phyloP scores from a whole-genome alignment of 768 basidiomycete species.

The Agaricus sinodeliciosus region DNA sequence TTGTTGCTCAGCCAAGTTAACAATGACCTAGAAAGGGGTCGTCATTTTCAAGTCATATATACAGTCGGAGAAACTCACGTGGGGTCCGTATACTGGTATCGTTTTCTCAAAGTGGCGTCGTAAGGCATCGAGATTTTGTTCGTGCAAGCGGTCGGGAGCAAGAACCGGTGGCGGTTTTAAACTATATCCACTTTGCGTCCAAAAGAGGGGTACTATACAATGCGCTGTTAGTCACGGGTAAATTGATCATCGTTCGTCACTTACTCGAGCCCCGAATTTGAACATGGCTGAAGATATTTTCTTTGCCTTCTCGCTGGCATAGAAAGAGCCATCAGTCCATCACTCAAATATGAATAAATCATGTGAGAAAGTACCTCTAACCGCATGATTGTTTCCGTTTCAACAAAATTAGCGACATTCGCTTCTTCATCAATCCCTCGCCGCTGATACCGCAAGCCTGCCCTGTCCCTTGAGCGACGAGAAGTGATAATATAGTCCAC shows the following conservation, averaged over 20 bases:
- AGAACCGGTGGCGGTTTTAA: slow-evolving; percentile 85
- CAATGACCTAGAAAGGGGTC: slow-evolving; percentile 47
- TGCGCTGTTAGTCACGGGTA: background rate
- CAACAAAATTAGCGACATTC: slow-evolving; percentile 92
- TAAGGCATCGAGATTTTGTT: slow-evolving; percentile 65
- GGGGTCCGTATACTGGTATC: slow-evolving; percentile 66
- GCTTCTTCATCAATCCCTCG: slow-evolving; percentile 92
- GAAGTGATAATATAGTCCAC: slow-evolving; percentile 83
- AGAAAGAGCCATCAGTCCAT: background rate
- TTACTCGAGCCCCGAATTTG: slow-evolving; percentile 89
- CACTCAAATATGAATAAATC: background rate
- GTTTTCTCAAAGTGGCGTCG: slow-evolving; percentile 68
- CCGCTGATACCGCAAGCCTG: slow-evolving; percentile 91
- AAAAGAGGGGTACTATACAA: slow-evolving; percentile 79
- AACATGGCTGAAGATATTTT: slow-evolving; percentile 82
- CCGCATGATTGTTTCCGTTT: slow-evolving; percentile 85
- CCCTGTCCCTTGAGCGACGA: slow-evolving; percentile 80
- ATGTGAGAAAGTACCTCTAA: slow-evolving; percentile 50
- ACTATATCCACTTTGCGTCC: slow-evolving; percentile 84
- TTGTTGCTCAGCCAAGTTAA: slow-evolving; percentile 87
- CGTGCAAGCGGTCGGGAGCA: slow-evolving; percentile 63
- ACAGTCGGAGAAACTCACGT: slow-evolving; percentile 36
- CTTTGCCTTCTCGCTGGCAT: slow-evolving; percentile 61
- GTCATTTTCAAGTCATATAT: background rate
- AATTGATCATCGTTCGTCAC: slow-evolving; percentile 17